phyloP scores from a whole-genome alignment of 2,329 filamentous ascomycete species.

The Pleurostoma richardsiae region DNA sequence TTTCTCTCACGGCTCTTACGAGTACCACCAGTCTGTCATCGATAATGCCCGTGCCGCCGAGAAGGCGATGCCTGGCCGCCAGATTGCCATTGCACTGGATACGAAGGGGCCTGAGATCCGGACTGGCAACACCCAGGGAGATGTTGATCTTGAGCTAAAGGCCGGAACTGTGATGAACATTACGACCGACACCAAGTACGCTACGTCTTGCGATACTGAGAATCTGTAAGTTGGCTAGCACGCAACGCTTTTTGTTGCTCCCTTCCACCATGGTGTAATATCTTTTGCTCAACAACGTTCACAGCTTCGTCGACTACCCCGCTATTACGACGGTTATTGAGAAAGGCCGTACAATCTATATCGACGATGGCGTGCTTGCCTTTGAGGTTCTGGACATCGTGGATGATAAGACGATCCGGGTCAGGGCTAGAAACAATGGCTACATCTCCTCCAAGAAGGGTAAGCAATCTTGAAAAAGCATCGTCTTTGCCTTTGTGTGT shows the following conservation, averaged over 20 bases:
- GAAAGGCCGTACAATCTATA: constrained; percentile 89
- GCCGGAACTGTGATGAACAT: constrained; percentile 86
- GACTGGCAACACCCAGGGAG: constrained; percentile 64
- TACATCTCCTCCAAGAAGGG: constrained; percentile 99
- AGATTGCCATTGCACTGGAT: constrained; percentile 89
- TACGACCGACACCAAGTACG: constrained; percentile 93
- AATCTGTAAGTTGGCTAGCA: constrained; percentile 69
- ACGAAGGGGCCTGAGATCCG: constrained; percentile 62
- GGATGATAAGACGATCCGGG: constrained; percentile 84
- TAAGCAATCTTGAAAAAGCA: constrained; percentile 6
- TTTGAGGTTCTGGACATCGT: constrained; percentile 88
- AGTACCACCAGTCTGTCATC: constrained; percentile 97
- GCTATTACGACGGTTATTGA: constrained; percentile 99
- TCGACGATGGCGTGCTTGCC: constrained; percentile 95
- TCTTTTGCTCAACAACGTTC: constrained; percentile 5
- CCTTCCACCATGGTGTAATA: not conserved
- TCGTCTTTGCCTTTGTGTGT: no score
- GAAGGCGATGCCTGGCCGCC: constrained; percentile 70
- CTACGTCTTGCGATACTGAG: constrained; percentile 74
- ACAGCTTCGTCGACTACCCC: constrained; percentile 96
- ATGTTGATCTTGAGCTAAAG: constrained; percentile 74
- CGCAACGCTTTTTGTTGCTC: not conserved
- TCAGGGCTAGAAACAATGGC: constrained; percentile 90
- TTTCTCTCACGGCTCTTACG: constrained; percentile 59
- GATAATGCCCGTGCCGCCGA: constrained; percentile 90